phyloP scores from a whole-genome alignment of 768 basidiomycete genomes.

The Strobilomyces dryophilus region DNA sequence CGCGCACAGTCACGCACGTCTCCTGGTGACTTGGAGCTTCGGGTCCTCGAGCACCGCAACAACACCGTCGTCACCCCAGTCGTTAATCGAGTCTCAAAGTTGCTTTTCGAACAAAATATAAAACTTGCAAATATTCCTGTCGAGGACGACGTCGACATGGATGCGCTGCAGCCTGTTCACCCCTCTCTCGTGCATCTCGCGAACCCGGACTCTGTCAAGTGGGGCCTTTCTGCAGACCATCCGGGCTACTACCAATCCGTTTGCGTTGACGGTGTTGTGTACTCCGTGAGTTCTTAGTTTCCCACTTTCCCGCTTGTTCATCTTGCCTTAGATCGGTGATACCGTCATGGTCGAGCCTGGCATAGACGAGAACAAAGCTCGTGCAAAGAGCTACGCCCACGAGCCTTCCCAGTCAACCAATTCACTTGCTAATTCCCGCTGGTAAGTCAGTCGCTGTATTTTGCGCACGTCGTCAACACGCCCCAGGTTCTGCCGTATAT shows the following conservation, averaged over 20 bases:
- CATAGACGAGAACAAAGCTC: constrained; percentile 38
- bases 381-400: constrained; percentile 38
- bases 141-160: constrained; percentile 27
- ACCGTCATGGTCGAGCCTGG: constrained; percentile 61
- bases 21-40: constrained; percentile 22
- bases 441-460: constrained; percentile 41
- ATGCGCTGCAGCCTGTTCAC: constrained; percentile 8
- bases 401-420: constrained; percentile 48
- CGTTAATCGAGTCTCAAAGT: constrained; percentile 42
- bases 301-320: constrained; percentile 8
- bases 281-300: constrained; percentile 39
- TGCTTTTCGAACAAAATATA: constrained; percentile 46
- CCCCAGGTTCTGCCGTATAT: constrained; percentile 68
- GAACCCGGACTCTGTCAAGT: constrained; percentile 33
- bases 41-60: constrained; percentile 35
- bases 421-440: constrained; percentile 51
- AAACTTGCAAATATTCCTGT: constrained; percentile 32
- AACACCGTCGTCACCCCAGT: constrained; percentile 42
- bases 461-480: neutral
- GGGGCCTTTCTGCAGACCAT: constrained; percentile 27
- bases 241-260: constrained; percentile 41
- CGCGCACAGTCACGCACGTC: constrained; percentile 12
- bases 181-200: constrained; percentile 23
- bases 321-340: constrained; percentile 49
- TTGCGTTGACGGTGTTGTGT: constrained; percentile 52